Evolutionary conservation across 345 rosid species (phyloP), one percentile per base, ranked within the genome.

Genomic region (Arabis hirsuta): DNA sequence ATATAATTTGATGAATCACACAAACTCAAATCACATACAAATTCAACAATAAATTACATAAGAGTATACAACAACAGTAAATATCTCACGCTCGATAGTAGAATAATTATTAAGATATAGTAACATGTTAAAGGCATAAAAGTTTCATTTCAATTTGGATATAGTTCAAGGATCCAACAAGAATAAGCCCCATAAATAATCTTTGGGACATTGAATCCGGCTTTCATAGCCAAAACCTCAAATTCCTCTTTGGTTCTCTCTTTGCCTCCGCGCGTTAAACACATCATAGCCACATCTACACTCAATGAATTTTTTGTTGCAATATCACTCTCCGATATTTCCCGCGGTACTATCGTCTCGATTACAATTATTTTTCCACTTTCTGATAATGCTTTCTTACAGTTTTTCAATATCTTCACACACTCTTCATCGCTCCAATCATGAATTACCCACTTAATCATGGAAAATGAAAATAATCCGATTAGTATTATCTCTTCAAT

Each of bases 211-310:
- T 55, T 55, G 13, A 55, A 68, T n/a, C 72, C 62, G 0, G 63
- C 44, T 55, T 68, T 32, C 22, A 12, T 43, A 4, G 64, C 64
- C 7, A 55, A 45, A 44, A 44, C 64, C 1, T 55, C 55, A 44
- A 55, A 55, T 8, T 51, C 70, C 3, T 65, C 24, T n/a, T 65
- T n/a, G n/a, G 59, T 51, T 38, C 59, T 65, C 22, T 65, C 70
- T 65, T 41, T 65, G 7, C 59, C 71, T 7, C 39, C 71, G 22
- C 13, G 9, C 3, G 44, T 48, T 50, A 24, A 0, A 19, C 41
- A 5, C 60, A 66, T 66, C 60, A 66, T 52, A 4, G 0, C 1
- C 26, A 66, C 5, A 41, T 66, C 59, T 9, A 0, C 6, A 52
- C 29, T 7, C n/a, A 65, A 14, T 34, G 59, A 1, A 4, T 24